Evolutionary conservation across 768 basidiomycete genomes (phyloP).

Genomic region (Boletus edulis): DNA sequence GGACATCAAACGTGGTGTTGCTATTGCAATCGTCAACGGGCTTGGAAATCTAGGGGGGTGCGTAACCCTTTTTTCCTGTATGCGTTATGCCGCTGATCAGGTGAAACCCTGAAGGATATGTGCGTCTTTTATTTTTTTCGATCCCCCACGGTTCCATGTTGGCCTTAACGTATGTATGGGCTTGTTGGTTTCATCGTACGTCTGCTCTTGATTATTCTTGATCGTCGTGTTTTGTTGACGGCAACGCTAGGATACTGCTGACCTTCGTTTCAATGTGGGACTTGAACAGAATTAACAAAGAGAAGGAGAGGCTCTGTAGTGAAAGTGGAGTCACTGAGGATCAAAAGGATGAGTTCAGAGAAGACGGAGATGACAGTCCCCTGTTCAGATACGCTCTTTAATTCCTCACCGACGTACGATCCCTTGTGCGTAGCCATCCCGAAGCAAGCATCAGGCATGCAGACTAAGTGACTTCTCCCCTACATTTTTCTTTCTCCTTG

Average conservation of each 20-base stretch:
- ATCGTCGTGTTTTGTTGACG: conserved; percentile 26
- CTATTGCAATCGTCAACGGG: conserved; percentile 50
- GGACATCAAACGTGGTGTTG: conserved; percentile 47
- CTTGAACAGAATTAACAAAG: conserved; percentile 44
- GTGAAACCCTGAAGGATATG: conserved; percentile 30
- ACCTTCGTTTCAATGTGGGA: conserved; percentile 43
- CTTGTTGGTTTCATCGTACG: conserved; percentile 25
- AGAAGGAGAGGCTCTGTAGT: conserved; percentile 42
- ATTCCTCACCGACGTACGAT: neutral
- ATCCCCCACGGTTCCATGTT: conserved; percentile 35
- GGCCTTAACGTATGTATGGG: conserved; percentile 31
- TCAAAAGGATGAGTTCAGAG: conserved; percentile 37
- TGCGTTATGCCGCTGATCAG: neutral
- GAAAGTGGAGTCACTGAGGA: conserved; percentile 42
- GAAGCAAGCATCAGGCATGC: too few relatives aligned
- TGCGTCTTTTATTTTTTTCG: conserved; percentile 40
- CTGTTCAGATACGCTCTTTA: conserved; percentile 44
- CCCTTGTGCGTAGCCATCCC: too few relatives aligned
- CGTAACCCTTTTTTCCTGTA: conserved; percentile 16
- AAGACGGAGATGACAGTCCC: conserved; percentile 52
- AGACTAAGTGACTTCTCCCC: neutral
- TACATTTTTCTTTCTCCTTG: neutral
- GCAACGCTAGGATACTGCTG: conserved; percentile 35
- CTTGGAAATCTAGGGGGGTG: conserved; percentile 56
- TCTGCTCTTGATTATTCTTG: conserved; percentile 5